Evolutionary conservation across 768 basidiomycete species (phyloP).

Genomic region (Gloeostereum incarnatum): DNA sequence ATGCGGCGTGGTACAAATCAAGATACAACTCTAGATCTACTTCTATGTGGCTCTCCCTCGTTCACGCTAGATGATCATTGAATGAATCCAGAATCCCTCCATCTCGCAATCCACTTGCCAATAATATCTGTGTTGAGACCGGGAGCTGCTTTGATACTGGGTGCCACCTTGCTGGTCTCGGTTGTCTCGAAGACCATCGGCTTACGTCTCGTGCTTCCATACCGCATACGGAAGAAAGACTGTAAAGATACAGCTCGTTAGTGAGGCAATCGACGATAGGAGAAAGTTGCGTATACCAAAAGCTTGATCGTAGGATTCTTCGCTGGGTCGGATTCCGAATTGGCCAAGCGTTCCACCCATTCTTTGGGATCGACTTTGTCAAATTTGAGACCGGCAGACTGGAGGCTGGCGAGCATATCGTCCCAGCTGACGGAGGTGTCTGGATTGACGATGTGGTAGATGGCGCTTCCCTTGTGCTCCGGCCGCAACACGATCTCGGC

Average conservation of each 20-base stretch:
- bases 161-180: constrained; percentile 19
- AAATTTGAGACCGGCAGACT: constrained; percentile 26
- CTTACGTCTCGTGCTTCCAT: constrained; percentile 12
- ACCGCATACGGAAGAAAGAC: constrained; percentile 24
- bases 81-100: constrained; percentile 30
- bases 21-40: too few relatives aligned
- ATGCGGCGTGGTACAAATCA: too few relatives aligned
- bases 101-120: constrained; percentile 29
- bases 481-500: constrained; percentile 27
- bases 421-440: constrained; percentile 24
- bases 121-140: constrained; percentile 23
- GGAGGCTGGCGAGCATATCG: constrained; percentile 27
- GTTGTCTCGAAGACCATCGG: constrained; percentile 25
- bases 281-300: constrained; percentile 18
- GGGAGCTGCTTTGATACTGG: constrained; percentile 19
- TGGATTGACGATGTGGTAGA: constrained; percentile 30
- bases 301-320: constrained; percentile 35
- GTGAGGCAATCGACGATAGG: background rate
- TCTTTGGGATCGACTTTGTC: constrained; percentile 22
- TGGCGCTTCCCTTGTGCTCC: background rate
- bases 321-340: constrained; percentile 23
- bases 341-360: constrained; percentile 27
- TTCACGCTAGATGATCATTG: too few relatives aligned
- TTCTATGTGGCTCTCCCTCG: too few relatives aligned
- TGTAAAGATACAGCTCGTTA: constrained; percentile 6